These are phyloP conservation scores for Fusarium pseudocircinatum DNA, from an alignment of 2,329 filamentous ascomycete species.

Conservation along the genomic window DNA sequence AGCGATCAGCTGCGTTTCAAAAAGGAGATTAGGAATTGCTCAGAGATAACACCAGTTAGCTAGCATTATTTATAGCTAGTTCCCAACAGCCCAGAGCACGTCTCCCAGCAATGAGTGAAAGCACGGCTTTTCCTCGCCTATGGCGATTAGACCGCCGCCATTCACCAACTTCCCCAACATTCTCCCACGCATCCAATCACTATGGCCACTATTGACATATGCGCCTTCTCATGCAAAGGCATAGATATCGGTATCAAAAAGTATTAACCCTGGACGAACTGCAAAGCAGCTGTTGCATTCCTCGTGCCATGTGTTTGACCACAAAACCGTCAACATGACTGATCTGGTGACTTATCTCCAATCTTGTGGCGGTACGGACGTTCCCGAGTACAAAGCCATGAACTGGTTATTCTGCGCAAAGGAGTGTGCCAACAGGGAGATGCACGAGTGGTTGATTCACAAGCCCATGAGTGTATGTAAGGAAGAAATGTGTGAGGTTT, in stretches of 20 bases:
- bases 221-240: background rate
- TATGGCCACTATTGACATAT: background rate
- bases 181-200: background rate
- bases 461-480: background rate
- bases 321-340: background rate
- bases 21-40: background rate
- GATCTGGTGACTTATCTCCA: background rate
- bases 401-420: background rate
- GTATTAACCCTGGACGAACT: background rate
- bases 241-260: background rate
- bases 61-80: background rate
- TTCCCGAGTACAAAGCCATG: background rate
- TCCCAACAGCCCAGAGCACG: background rate
- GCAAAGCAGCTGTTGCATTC: background rate
- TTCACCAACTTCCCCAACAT: background rate
- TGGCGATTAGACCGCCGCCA: background rate
- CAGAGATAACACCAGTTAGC: background rate
- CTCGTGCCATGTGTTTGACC: background rate
- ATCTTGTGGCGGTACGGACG: background rate
- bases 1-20: background rate
- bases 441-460: background rate
- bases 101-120: background rate
- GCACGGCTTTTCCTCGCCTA: background rate
- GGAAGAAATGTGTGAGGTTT: background rate
- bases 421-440: background rate